Evolutionary conservation across 2,329 filamentous ascomycete species (phyloP).

Genomic region (Sordariomycetes sp.): DNA sequence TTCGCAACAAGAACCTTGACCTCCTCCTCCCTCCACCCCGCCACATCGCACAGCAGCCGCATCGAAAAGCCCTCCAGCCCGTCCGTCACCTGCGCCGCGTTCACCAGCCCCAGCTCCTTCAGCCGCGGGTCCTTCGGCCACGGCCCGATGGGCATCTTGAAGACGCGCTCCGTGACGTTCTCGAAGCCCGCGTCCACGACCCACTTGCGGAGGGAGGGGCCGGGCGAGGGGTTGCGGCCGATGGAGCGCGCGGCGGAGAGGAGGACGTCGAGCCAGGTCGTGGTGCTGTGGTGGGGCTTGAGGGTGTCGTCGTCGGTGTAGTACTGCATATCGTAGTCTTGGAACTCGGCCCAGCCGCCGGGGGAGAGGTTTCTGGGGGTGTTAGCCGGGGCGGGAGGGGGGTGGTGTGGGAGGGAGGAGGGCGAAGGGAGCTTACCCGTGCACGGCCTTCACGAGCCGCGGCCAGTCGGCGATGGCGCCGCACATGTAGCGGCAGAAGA

Average conservation of each 20-base stretch:
- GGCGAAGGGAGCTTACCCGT: slow-evolving; percentile 22
- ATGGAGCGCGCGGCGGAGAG: slow-evolving; percentile 13
- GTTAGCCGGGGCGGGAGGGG: background rate
- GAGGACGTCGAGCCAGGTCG: slow-evolving; percentile 12
- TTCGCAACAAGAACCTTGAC: slow-evolving; percentile 14
- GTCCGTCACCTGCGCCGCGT: slow-evolving; percentile 8
- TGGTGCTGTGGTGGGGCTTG: slow-evolving; percentile 10
- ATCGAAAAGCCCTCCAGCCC: slow-evolving; percentile 14
- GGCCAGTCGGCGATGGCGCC: slow-evolving; percentile 47
- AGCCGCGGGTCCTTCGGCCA: slow-evolving; percentile 35
- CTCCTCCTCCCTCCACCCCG: slow-evolving; percentile 16
- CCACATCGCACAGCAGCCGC: slow-evolving; percentile 15
- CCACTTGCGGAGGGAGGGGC: slow-evolving; percentile 15
- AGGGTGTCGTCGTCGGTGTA: slow-evolving; percentile 16
- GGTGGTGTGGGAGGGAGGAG: background rate
- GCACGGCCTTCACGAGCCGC: slow-evolving; percentile 31
- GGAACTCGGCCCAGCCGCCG: slow-evolving; percentile 44
- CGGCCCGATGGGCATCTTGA: slow-evolving; percentile 41
- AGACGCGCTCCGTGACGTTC: slow-evolving; percentile 38
- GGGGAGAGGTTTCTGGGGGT: slow-evolving; percentile 35
- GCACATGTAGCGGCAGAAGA: slow-evolving; percentile 47
- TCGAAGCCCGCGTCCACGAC: slow-evolving; percentile 32
- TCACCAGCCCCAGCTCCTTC: slow-evolving; percentile 11
- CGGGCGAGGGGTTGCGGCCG: slow-evolving; percentile 15
- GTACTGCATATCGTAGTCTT: slow-evolving; percentile 31